Evolutionary conservation across 2,329 filamentous ascomycete genomes (phyloP), one percentile per base, ranked within the genome.

Genomic region (Fusarium sp.): DNA sequence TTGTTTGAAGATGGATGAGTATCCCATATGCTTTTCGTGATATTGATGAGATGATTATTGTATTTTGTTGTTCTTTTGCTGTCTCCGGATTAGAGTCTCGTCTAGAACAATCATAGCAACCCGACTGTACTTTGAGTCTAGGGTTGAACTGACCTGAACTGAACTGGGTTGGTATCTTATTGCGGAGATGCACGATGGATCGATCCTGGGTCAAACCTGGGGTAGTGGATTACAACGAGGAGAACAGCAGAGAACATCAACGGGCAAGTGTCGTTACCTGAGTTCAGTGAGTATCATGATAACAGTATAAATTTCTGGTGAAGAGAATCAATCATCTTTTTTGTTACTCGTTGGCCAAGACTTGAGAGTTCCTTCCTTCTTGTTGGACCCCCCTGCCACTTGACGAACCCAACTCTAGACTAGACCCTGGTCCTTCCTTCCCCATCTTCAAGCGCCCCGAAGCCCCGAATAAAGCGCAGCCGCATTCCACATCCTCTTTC

Each of bases 401-500:
- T 37, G 34, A 37, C 34, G 34, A 37, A 37, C 34, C 34, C 34
- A 37, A 37, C 34, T 37, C 16, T 51, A 25, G 30, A 42, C 49
- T 52, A 42, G 49, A 52, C 49, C 49, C 31, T 21, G 23, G 49
- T 56, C 55, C 51, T 54, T 62, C 46, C 66, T 66, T 61, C 46
- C 57, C 51, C 61, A 44, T 67, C 49, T 55, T 56, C 37, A 52
- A 52, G 42, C 52, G 34, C 53, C 56, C 25, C 62, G 60, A 51
- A 65, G 21, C 39, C 58, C 39, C 39, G 68, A 62, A 70, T 67
- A 70, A 70, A 64, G 58, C 58, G 67, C 28, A 68, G 31, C 58
- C 44, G 41, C 21, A 43, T 43, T 43, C 41, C 41, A 23, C 41
- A 28, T 52, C 41, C 23, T 28, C 46, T 61, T 48, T 61, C 55